These are phyloP conservation scores for Nitzschia palea DNA, from an alignment of 108 stramenopile genomes.

Conservation along the genomic window DNA sequence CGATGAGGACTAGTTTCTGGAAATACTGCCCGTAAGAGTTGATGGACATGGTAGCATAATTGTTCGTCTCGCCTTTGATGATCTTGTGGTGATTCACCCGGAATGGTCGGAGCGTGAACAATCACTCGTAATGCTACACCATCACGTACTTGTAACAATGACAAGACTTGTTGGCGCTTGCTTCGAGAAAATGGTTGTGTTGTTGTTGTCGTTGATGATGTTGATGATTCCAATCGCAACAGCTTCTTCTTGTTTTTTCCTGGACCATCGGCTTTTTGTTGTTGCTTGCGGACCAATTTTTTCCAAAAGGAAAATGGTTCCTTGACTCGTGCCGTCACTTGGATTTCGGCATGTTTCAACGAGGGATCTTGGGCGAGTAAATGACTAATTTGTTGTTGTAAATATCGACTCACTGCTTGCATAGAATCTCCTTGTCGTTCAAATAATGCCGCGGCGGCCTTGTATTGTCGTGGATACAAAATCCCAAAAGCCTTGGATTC, in stretches of 20 bases:
- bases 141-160: constrained; percentile 54
- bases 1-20: constrained; percentile 44
- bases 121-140: constrained; percentile 75
- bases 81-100: constrained; percentile 45
- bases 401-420: constrained; percentile 43
- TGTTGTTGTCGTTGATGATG: neutral
- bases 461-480: constrained; percentile 73
- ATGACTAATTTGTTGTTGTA: constrained; percentile 47
- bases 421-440: constrained; percentile 50
- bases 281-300: constrained; percentile 38
- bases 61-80: constrained; percentile 49
- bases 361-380: constrained; percentile 54
- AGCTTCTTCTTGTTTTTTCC: neutral
- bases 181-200: no score
- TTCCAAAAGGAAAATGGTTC: constrained; percentile 78
- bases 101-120: constrained; percentile 35
- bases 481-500: constrained; percentile 74
- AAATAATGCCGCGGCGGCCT: constrained; percentile 58
- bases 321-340: constrained; percentile 67
- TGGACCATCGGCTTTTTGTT: neutral
- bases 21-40: constrained; percentile 56
- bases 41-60: constrained; percentile 72
- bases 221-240: neutral
- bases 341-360: constrained; percentile 38
- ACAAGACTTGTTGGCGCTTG: constrained; percentile 8